Percentiles rank a stretch among this genome's conserved stretches.
These are phyloP conservation scores for Pseudogymnoascus sp. DNA, from an alignment of 2,329 filamentous ascomycete species.

Conservation along the genomic window DNA sequence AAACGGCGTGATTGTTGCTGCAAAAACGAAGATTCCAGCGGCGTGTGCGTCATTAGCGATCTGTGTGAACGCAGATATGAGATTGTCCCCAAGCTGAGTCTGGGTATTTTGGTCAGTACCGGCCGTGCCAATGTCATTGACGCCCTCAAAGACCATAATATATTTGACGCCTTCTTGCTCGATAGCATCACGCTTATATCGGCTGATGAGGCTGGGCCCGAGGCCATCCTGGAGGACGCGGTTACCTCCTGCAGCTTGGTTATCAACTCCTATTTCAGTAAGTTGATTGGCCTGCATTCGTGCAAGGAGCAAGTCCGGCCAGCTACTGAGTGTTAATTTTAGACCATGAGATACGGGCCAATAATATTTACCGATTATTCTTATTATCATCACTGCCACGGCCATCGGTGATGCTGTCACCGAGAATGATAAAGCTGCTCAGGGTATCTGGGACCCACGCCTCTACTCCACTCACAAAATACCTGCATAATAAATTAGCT, in stretches of 20 bases:
- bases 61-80: conserved; percentile 51
- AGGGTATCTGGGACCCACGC: conserved; percentile 39
- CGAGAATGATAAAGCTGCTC: conserved; percentile 45
- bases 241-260: conserved; percentile 64
- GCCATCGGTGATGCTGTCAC: conserved; percentile 61
- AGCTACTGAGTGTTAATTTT: conserved; percentile 29
- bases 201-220: conserved; percentile 51
- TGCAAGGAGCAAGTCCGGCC: conserved; percentile 49
- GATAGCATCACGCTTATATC: conserved; percentile 57
- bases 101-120: conserved; percentile 39
- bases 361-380: conserved; percentile 42
- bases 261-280: conserved; percentile 48
- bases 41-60: conserved; percentile 47
- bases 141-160: conserved; percentile 58
- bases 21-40: conserved; percentile 48
- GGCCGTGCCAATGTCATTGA: conserved; percentile 57
- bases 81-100: conserved; percentile 37
- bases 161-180: conserved; percentile 49
- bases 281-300: conserved; percentile 39
- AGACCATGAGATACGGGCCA: background rate
- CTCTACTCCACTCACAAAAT: conserved; percentile 53
- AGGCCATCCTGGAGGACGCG: conserved; percentile 52
- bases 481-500: conserved; percentile 33
- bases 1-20: conserved; percentile 60
- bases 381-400: conserved; percentile 51